Percentiles rank a stretch among this genome's conserved stretches.
phyloP scores from a whole-genome alignment of 495 filamentous ascomycete genomes.

The Neurospora terricola region DNA sequence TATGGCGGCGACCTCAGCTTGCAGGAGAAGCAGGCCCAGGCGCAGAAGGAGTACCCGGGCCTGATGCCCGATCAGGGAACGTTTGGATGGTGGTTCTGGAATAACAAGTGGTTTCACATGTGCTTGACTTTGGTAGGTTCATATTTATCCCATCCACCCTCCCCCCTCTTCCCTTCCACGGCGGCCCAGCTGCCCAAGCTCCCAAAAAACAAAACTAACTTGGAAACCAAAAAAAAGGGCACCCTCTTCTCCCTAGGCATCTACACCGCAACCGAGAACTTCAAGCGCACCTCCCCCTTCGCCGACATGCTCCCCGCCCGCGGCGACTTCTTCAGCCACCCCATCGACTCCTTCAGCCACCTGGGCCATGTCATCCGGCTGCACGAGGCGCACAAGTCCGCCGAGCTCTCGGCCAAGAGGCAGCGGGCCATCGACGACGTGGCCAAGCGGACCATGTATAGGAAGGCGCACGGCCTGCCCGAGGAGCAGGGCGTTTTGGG shows the following conservation, averaged over 20 bases:
- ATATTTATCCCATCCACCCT: not conserved
- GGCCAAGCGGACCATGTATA: conserved; percentile 65
- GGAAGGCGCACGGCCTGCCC: conserved; percentile 72
- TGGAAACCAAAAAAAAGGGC: conserved; percentile 33
- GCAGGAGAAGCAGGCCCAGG: conserved; percentile 50
- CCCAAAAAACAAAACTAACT: not conserved
- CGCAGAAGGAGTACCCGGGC: conserved; percentile 62
- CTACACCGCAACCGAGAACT: conserved; percentile 59
- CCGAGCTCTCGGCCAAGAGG: conserved; percentile 55
- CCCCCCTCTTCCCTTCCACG: not conserved
- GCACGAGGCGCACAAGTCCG: conserved; percentile 53
- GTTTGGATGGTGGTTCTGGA: conserved; percentile 65
- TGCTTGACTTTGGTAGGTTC: conserved; percentile 64
- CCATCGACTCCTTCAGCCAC: conserved; percentile 46
- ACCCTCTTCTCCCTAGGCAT: conserved; percentile 57
- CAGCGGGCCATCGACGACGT: conserved; percentile 63
- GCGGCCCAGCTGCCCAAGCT: not conserved
- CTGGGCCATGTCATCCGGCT: conserved; percentile 59
- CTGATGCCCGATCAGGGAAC: conserved; percentile 70
- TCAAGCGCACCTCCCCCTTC: conserved; percentile 60
- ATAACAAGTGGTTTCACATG: conserved; percentile 60
- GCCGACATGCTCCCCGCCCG: conserved; percentile 58
- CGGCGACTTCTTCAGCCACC: conserved; percentile 50
- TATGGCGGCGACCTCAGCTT: conserved; percentile 55
- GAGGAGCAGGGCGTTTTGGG: conserved; percentile 35